phyloP scores from a whole-genome alignment of 2,329 filamentous ascomycete genomes.

The Verticillium isaacii region DNA sequence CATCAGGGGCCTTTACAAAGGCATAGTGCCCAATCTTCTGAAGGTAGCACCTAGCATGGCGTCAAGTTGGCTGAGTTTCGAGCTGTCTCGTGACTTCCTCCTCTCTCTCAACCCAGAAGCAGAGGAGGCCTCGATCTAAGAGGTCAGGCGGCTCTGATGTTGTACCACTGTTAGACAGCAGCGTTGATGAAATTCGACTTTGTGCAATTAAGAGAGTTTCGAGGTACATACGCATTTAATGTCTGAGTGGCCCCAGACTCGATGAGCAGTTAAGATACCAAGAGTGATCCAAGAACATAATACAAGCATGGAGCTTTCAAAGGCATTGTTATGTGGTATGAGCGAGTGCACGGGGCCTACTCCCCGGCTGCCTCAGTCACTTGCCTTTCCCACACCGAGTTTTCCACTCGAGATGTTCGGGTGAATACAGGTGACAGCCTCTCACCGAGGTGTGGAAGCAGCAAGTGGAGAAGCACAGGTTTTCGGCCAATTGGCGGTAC shows the following conservation, averaged over 20 bases:
- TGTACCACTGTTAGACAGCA: neutral
- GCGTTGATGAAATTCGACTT: neutral
- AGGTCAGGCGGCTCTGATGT: constrained; percentile 3
- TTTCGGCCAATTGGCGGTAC: neutral
- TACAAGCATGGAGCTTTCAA: neutral
- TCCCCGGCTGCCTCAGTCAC: too few relatives aligned
- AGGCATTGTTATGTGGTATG: neutral
- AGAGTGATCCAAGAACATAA: too few relatives aligned
- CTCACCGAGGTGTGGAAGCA: neutral
- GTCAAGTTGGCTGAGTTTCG: constrained; percentile 96
- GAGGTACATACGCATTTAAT: neutral
- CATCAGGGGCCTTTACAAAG: constrained; percentile 83
- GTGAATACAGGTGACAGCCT: neutral
- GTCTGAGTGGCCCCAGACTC: too few relatives aligned
- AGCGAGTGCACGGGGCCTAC: neutral
- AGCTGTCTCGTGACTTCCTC: constrained; percentile 85
- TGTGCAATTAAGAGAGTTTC: constrained; percentile 1
- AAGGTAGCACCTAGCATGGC: constrained; percentile 99
- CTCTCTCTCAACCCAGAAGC: constrained; percentile 52
- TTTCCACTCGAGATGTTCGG: neutral
- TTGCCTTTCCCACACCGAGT: neutral
- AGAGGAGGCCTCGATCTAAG: constrained; percentile 14
- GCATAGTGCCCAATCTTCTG: constrained; percentile 88
- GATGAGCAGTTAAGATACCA: too few relatives aligned
- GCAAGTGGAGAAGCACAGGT: neutral